Conservation (phyloP, 202 grass and related monocot genomes). For the Tripidium arundinaceum region DNA sequence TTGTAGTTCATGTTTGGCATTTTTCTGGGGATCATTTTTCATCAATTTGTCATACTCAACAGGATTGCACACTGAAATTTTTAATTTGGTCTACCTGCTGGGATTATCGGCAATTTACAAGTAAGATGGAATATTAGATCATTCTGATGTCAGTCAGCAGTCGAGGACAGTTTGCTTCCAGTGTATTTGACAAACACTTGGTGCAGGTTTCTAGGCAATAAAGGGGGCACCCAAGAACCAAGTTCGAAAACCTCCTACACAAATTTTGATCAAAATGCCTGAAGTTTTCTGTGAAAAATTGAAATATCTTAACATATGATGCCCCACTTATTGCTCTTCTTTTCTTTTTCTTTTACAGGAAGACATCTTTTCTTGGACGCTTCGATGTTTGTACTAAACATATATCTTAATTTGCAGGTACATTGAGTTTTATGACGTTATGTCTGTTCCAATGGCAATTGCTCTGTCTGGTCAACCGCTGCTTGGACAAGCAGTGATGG, state of each 20-base stretch:
- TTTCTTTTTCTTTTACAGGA: background rate
- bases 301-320: constrained; percentile 36
- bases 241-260: constrained; percentile 36
- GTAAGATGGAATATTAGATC: constrained; percentile 70
- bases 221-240: constrained; percentile 49
- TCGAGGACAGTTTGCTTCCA: constrained; percentile 50
- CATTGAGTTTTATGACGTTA: constrained; percentile 97
- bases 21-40: constrained; percentile 51
- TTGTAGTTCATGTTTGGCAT: constrained; percentile 40
- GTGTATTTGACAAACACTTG: constrained; percentile 50
- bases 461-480: constrained; percentile 80
- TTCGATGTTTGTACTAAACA: constrained; percentile 29
- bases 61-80: constrained; percentile 59
- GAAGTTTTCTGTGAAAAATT: constrained; percentile 28
- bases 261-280: constrained; percentile 42
- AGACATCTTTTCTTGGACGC: constrained; percentile 13
- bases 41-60: constrained; percentile 59
- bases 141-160: constrained; percentile 58
- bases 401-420: constrained; percentile 60
- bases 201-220: constrained; percentile 61
- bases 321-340: background rate
- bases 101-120: constrained; percentile 65
- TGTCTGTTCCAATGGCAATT: constrained; percentile 99
- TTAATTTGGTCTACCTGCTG: constrained; percentile 60
- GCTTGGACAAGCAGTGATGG: constrained; percentile 90